Conservation (phyloP, 352 stramenopile species). For the Phytophthora meadii region DNA sequence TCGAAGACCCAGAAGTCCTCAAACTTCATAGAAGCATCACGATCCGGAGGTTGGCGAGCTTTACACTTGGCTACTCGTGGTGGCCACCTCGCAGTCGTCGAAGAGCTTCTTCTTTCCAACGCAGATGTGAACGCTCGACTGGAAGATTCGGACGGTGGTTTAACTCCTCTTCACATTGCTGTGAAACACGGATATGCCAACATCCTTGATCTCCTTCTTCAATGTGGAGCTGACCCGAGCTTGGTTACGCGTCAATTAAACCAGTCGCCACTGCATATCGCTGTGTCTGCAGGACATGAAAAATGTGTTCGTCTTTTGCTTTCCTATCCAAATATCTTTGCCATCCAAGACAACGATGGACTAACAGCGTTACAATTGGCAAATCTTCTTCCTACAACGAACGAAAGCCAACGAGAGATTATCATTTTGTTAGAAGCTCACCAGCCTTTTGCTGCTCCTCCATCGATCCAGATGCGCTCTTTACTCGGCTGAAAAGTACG, state of each 20-base stretch:
- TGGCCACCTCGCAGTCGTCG: constrained; percentile 36
- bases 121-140: constrained; percentile 40
- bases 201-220: constrained; percentile 45
- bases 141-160: constrained; percentile 22
- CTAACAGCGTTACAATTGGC: constrained; percentile 41
- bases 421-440: constrained; percentile 35
- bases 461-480: constrained; percentile 6
- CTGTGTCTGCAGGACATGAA: constrained; percentile 21
- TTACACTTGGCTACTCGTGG: constrained; percentile 43
- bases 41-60: constrained; percentile 43
- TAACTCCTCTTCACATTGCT: constrained; percentile 47
- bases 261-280: constrained; percentile 41
- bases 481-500: constrained; percentile 51
- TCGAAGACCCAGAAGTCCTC: neutral
- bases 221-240: constrained; percentile 41
- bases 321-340: constrained; percentile 11
- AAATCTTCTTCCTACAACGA: constrained; percentile 4
- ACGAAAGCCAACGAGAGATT: constrained; percentile 21
- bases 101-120: constrained; percentile 42
- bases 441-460: neutral
- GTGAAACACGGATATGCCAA: constrained; percentile 22
- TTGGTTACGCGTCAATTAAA: constrained; percentile 26
- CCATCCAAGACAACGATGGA: constrained; percentile 27
- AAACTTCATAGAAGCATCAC: constrained; percentile 16
- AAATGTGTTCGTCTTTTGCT: constrained; percentile 33